Conservation (phyloP, 768 basidiomycete species). For the Strobilomyces confusus region DNA sequence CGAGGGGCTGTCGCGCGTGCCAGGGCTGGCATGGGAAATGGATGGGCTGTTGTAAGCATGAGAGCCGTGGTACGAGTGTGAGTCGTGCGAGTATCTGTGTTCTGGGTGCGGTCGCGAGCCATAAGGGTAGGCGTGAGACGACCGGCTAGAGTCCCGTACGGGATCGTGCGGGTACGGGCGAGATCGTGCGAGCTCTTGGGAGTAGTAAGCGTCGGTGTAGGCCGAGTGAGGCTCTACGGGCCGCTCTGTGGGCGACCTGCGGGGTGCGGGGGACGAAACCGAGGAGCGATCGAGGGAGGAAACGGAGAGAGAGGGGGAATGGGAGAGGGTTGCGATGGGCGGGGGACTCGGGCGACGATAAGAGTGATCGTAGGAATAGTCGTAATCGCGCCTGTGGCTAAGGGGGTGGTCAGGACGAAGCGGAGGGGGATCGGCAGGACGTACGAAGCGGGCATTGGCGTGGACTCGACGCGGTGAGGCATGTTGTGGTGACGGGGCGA, state of each 20-base stretch:
- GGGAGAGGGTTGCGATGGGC: conserved; percentile 47
- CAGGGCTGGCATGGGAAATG: conserved; percentile 20
- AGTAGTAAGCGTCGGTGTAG: conserved; percentile 38
- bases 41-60: conserved; percentile 26
- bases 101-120: conserved; percentile 24
- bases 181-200: conserved; percentile 35
- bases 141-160: conserved; percentile 28
- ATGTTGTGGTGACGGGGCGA: conserved; percentile 31
- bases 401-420: conserved; percentile 29
- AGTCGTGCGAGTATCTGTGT: conserved; percentile 32
- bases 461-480: conserved; percentile 50
- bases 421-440: conserved; percentile 25
- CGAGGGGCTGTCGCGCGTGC: conserved; percentile 24
- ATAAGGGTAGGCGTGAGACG: conserved; percentile 36
- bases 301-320: conserved; percentile 59
- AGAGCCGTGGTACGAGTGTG: conserved; percentile 30
- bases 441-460: conserved; percentile 32
- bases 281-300: conserved; percentile 59
- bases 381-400: conserved; percentile 36
- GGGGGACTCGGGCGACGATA: conserved; percentile 43
- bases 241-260: conserved; percentile 37
- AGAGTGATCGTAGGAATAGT: conserved; percentile 38
- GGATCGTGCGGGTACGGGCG: conserved; percentile 33
- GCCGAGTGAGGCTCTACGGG: conserved; percentile 26
- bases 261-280: conserved; percentile 54